Conservation (phyloP, 2,329 filamentous ascomycete genomes). For the Aspergillus sclerotialis region DNA sequence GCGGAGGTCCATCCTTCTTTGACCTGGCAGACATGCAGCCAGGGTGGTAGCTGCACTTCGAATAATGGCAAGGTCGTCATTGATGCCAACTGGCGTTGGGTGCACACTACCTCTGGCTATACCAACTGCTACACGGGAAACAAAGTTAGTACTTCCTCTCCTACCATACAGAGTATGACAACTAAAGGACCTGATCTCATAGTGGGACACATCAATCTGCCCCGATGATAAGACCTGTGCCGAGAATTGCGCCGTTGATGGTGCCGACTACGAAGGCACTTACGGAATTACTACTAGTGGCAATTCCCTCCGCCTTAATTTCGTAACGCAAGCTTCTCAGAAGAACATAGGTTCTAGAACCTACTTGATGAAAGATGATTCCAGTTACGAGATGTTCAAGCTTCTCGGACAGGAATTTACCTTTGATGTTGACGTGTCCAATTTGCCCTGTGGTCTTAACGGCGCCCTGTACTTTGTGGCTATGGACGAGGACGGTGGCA, state of each 20-base stretch:
- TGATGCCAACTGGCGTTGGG: slow-evolving; percentile 54
- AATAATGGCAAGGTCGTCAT: slow-evolving; percentile 46
- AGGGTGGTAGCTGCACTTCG: slow-evolving; percentile 44
- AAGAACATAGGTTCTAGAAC: slow-evolving; percentile 46
- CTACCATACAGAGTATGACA: no score
- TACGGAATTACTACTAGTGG: slow-evolving; percentile 48
- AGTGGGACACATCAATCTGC: slow-evolving; percentile 44
- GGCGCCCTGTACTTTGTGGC: slow-evolving; percentile 61
- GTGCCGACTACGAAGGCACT: slow-evolving; percentile 46
- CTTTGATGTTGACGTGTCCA: slow-evolving; percentile 65
- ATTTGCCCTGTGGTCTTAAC: slow-evolving; percentile 63
- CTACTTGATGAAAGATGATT: slow-evolving; percentile 57
- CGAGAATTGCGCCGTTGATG: slow-evolving; percentile 51
- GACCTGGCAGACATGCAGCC: slow-evolving; percentile 46
- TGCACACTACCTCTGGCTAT: slow-evolving; percentile 42
- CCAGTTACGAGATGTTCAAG: slow-evolving; percentile 59
- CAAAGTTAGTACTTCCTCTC: no score
- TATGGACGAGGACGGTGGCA: slow-evolving; percentile 56
- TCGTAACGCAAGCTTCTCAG: slow-evolving; percentile 33
- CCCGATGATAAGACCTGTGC: slow-evolving; percentile 45
- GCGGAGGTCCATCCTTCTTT: slow-evolving; percentile 41
- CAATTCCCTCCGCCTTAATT: slow-evolving; percentile 43
- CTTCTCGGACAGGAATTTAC: slow-evolving; percentile 63
- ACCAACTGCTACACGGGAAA: slow-evolving; percentile 55
- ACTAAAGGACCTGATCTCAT: no score